A percentile compares a stretch with the other conserved stretches of the same genome.
These are phyloP conservation scores for Elongisporangium anandrum DNA, from an alignment of 352 stramenopile species.

Conservation along the genomic window DNA sequence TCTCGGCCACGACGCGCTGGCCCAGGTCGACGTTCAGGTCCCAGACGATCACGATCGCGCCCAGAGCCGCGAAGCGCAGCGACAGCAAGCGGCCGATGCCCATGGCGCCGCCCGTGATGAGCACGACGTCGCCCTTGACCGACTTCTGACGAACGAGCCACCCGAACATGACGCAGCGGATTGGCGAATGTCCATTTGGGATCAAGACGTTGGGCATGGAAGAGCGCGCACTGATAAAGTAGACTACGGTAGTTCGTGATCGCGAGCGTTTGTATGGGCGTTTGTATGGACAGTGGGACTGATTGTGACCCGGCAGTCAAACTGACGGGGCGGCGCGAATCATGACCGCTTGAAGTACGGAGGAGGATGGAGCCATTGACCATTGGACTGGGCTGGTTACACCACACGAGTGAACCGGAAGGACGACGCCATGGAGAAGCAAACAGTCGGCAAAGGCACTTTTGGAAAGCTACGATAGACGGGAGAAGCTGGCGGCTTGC, in stretches of 20 bases:
- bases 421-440: too few species aligned
- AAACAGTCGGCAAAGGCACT: too few species aligned
- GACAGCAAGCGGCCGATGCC: conserved; percentile 37
- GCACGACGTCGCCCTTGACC: conserved; percentile 23
- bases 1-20: conserved; percentile 22
- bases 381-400: too few species aligned
- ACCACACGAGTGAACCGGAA: too few species aligned
- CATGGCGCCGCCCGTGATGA: conserved; percentile 55
- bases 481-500: too few species aligned
- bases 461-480: too few species aligned
- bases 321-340: not conserved
- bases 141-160: conserved; percentile 2
- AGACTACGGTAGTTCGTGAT: not conserved
- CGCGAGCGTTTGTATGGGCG: not conserved
- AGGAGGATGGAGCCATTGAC: too few species aligned
- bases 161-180: not conserved
- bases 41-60: conserved; percentile 32
- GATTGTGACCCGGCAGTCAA: not conserved
- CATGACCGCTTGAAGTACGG: too few species aligned
- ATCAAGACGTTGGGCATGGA: too few species aligned
- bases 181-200: not conserved
- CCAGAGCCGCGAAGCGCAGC: conserved; percentile 31
- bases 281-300: not conserved
- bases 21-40: conserved; percentile 27
- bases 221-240: too few species aligned